phyloP scores from a whole-genome alignment of 176 grass and related monocot genomes.

The Cymbopogon citratus region DNA sequence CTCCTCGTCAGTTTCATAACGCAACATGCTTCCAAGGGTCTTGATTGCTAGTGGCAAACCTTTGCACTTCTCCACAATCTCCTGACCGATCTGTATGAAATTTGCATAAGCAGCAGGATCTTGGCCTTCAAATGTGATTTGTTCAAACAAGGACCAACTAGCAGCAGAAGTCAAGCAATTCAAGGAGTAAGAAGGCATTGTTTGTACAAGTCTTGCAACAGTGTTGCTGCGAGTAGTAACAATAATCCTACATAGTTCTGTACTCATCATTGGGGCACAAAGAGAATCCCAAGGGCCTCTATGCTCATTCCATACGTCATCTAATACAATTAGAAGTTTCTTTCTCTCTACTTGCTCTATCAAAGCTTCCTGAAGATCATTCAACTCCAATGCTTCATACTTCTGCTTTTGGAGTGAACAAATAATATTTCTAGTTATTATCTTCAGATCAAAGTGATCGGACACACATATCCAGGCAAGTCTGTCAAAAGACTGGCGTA shows the following conservation, averaged over 20 bases:
- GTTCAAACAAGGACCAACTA: constrained; percentile 30
- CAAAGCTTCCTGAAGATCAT: not conserved
- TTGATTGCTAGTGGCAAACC: constrained; percentile 36
- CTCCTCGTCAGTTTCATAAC: constrained; percentile 21
- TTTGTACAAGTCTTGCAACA: constrained; percentile 33
- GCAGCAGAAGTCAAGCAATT: constrained; percentile 10
- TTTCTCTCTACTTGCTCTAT: not conserved
- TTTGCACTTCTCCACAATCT: constrained; percentile 27
- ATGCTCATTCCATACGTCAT: constrained; percentile 47
- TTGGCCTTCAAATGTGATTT: constrained; percentile 3
- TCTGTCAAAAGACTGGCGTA: not conserved
- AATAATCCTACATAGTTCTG: constrained; percentile 23
- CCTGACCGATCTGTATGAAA: constrained; percentile 15
- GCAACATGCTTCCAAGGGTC: constrained; percentile 36
- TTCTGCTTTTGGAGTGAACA: not conserved
- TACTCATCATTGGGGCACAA: not conserved
- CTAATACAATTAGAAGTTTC: constrained; percentile 36
- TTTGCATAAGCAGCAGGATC: not conserved
- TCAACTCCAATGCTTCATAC: not conserved
- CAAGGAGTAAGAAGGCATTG: not conserved
- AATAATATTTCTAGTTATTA: constrained; percentile 16
- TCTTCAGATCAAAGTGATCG: constrained; percentile 17
- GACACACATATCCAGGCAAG: constrained; percentile 37
- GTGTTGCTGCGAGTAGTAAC: constrained; percentile 31
- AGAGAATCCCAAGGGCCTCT: constrained; percentile 29